phyloP scores from a whole-genome alignment of 305 asterid genomes.

The Fraxinus baroniana region DNA sequence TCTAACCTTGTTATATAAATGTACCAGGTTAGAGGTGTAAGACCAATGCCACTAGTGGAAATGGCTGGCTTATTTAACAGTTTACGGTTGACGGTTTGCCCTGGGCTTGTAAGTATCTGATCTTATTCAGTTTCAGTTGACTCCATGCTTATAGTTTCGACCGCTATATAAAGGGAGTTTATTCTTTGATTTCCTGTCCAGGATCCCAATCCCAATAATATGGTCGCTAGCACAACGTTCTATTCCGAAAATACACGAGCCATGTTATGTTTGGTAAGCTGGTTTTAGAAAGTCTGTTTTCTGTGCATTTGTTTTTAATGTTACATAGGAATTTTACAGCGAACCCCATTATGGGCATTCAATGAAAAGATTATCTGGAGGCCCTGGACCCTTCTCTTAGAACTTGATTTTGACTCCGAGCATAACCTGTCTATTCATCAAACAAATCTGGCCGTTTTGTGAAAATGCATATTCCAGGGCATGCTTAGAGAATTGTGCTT shows the following conservation, averaged over 20 bases:
- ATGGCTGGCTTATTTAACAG: slow-evolving; percentile 80
- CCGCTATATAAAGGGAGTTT: slow-evolving; percentile 24
- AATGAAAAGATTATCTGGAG: neutral
- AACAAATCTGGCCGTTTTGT: neutral
- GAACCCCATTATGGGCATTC: neutral
- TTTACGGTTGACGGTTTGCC: slow-evolving; percentile 67
- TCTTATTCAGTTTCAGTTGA: slow-evolving; percentile 22
- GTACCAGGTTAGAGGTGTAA: slow-evolving; percentile 93
- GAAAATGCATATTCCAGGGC: neutral
- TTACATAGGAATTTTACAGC: neutral
- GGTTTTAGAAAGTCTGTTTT: neutral
- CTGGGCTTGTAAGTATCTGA: slow-evolving; percentile 80
- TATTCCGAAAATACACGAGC: slow-evolving; percentile 91
- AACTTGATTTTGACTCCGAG: slow-evolving; percentile 17
- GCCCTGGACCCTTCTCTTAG: neutral
- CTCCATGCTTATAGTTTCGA: slow-evolving; percentile 17
- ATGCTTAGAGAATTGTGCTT: neutral
- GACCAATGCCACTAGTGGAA: slow-evolving; percentile 78
- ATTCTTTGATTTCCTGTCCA: slow-evolving; percentile 36
- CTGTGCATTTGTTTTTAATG: slow-evolving; percentile 6
- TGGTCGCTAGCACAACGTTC: slow-evolving; percentile 94
- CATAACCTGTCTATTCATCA: neutral
- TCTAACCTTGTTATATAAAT: slow-evolving; percentile 19
- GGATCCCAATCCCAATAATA: slow-evolving; percentile 95
- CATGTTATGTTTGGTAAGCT: slow-evolving; percentile 95